Evolutionary conservation across 2,329 filamentous ascomycete genomes (phyloP).

Genomic region (Calonectria ilicicola): DNA sequence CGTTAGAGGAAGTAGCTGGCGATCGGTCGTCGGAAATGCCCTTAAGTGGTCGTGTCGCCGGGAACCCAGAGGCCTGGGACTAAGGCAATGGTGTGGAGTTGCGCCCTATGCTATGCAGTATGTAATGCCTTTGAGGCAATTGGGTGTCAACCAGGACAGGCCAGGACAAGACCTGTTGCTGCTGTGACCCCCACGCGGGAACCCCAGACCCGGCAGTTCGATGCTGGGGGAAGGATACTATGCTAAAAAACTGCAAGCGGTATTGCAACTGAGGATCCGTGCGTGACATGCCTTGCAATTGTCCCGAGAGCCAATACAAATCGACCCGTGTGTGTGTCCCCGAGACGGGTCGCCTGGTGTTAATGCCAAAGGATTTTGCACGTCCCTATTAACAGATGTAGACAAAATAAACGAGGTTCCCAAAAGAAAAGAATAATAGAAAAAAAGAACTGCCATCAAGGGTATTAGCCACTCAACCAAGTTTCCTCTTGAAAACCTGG

Average conservation of each 20-base stretch:
- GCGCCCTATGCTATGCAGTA: neutral
- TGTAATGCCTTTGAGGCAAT: constrained; percentile 15
- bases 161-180: too few species aligned
- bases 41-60: neutral
- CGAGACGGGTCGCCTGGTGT: neutral
- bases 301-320: neutral
- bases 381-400: neutral
- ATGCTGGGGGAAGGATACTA: neutral
- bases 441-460: neutral
- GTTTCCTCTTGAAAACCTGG: neutral
- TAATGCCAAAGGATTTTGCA: neutral
- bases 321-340: neutral
- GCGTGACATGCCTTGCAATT: neutral
- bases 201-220: constrained; percentile 7
- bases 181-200: constrained; percentile 13
- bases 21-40: neutral
- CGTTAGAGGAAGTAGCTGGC: neutral
- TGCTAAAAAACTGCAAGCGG: neutral
- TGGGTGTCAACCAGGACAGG: neutral
- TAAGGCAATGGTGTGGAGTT: constrained; percentile 2
- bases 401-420: neutral
- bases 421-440: neutral
- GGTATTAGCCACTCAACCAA: neutral
- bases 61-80: constrained; percentile 2
- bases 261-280: constrained; percentile 6